Percentiles rank a stretch among this genome's conserved stretches.
These are phyloP conservation scores for Blastobotrys chiropterorum DNA, from an alignment of 805 yeast genomes.

Conservation along the genomic window DNA sequence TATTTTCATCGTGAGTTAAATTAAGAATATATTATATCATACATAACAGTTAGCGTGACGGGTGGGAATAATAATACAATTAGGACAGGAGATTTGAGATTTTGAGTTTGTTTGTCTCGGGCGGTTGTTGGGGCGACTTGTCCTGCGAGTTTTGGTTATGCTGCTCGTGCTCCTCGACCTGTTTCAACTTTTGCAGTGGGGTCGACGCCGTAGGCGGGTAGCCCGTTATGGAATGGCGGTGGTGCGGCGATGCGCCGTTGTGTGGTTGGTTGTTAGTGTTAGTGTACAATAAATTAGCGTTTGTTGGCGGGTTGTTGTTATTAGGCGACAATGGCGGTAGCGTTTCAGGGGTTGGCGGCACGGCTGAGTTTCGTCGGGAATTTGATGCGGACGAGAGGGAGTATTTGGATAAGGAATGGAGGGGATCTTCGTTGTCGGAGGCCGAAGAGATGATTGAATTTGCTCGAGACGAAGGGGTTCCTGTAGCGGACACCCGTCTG, in stretches of 20 bases:
- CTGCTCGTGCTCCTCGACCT: background rate
- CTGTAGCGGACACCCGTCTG: constrained; percentile 15
- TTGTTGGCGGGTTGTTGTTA: background rate
- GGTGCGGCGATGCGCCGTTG: constrained; percentile 8
- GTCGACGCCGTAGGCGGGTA: constrained; percentile 6
- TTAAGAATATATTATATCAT: no score
- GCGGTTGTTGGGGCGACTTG: background rate
- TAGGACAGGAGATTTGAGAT: constrained; percentile 21
- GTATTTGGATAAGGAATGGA: constrained; percentile 23
- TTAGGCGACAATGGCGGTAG: constrained; percentile 3
- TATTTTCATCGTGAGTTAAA: no score
- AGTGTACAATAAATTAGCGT: constrained; percentile 1
- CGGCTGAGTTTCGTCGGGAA: constrained; percentile 19
- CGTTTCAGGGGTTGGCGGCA: constrained; percentile 8
- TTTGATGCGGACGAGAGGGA: constrained; percentile 19
- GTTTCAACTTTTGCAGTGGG: background rate
- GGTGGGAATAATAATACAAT: no score
- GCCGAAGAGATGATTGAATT: constrained; percentile 22
- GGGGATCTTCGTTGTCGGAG: constrained; percentile 25
- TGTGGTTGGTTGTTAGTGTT: constrained; percentile 1
- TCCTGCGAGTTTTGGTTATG: background rate
- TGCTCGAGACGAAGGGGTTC: constrained; percentile 18
- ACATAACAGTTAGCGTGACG: no score
- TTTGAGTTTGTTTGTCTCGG: constrained; percentile 16
- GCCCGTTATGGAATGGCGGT: constrained; percentile 11